phyloP scores from a whole-genome alignment of 257 asterid species.

The Solanum tarapatanum region DNA sequence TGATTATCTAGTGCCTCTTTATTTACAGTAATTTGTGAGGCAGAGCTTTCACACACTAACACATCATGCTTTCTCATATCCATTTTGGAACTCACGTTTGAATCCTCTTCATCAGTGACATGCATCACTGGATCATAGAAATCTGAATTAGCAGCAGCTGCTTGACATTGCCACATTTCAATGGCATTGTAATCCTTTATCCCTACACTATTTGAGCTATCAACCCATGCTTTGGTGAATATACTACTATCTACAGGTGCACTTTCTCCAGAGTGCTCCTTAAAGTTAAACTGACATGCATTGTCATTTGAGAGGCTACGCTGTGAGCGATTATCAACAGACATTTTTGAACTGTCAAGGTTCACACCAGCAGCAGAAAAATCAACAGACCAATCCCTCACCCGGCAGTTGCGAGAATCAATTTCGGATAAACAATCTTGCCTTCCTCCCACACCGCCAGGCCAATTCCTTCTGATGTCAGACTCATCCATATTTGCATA shows the following conservation, averaged over 20 bases:
- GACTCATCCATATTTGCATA: slow-evolving; percentile 54
- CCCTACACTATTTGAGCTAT: slow-evolving; percentile 77
- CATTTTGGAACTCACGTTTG: slow-evolving; percentile 46
- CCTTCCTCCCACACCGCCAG: slow-evolving; percentile 59
- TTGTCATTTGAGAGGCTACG: slow-evolving; percentile 68
- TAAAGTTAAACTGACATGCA: slow-evolving; percentile 48
- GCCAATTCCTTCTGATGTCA: slow-evolving; percentile 64
- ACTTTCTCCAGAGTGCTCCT: slow-evolving; percentile 93
- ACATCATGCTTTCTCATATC: slow-evolving; percentile 27
- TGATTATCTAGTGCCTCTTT: slow-evolving; percentile 48
- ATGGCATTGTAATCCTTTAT: slow-evolving; percentile 89
- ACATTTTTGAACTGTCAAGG: slow-evolving; percentile 52
- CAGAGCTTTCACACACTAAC: slow-evolving; percentile 66
- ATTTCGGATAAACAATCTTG: slow-evolving; percentile 92
- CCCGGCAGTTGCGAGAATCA: slow-evolving; percentile 96
- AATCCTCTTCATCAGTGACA: slow-evolving; percentile 73
- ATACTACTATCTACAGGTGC: slow-evolving; percentile 69
- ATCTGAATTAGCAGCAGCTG: slow-evolving; percentile 95
- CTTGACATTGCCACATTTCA: slow-evolving; percentile 99
- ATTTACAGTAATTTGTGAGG: slow-evolving; percentile 55
- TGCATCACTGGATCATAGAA: slow-evolving; percentile 51
- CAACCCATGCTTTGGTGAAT: slow-evolving; percentile 95
- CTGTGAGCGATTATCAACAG: slow-evolving; percentile 60
- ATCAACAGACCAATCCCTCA: slow-evolving; percentile 97
- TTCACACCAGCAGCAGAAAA: slow-evolving; percentile 89